A percentile compares a stretch with the other conserved stretches of the same genome.
Conservation (phyloP, 2,329 filamentous ascomycete genomes). For the Trichophyton simii region DNA sequence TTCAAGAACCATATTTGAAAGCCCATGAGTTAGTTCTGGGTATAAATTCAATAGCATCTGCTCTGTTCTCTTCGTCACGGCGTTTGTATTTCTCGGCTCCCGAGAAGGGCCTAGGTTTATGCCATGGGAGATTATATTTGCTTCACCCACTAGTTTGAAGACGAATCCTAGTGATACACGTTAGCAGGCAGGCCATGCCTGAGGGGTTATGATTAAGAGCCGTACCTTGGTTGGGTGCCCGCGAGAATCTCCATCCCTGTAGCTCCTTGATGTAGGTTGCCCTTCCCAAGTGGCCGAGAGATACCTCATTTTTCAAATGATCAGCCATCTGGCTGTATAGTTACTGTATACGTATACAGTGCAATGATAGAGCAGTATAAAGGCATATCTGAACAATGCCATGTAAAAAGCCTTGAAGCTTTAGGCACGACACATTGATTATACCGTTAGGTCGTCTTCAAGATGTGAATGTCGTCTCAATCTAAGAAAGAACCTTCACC, state of each 20-base stretch:
- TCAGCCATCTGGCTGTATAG: constrained; percentile 47
- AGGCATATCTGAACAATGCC: neutral
- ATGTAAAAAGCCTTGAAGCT: neutral
- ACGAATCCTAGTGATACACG: neutral
- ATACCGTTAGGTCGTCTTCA: neutral
- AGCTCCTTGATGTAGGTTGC: constrained; percentile 38
- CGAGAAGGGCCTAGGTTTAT: neutral
- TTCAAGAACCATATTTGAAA: constrained; percentile 18
- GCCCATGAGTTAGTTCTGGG: constrained; percentile 27
- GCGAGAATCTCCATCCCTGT: constrained; percentile 38
- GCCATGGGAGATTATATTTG: neutral
- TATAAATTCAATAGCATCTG: constrained; percentile 19
- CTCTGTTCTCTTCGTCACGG: neutral
- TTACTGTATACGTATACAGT: neutral
- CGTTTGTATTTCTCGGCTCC: neutral
- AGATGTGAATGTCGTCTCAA: neutral
- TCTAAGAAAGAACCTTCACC: neutral
- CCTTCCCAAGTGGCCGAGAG: constrained; percentile 46
- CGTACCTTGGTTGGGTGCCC: constrained; percentile 24
- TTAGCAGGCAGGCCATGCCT: neutral
- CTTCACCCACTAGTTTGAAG: neutral
- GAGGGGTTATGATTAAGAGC: neutral
- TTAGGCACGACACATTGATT: neutral
- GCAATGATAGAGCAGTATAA: neutral
- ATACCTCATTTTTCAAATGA: constrained; percentile 26